phyloP scores from a whole-genome alignment of 345 rosid species.

The Anastatica hierochuntica region DNA sequence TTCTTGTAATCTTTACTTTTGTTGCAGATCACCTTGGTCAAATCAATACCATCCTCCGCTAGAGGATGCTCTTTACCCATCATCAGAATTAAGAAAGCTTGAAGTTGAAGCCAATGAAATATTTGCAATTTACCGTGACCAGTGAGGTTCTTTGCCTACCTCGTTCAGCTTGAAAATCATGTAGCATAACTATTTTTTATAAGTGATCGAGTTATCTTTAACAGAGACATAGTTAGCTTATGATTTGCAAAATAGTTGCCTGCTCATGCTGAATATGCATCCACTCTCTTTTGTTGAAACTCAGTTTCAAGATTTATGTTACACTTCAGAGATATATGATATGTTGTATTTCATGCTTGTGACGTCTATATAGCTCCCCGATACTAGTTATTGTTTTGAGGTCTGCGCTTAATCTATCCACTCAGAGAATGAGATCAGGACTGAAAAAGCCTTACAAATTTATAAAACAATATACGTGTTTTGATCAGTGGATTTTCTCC shows the following conservation, averaged over 20 bases:
- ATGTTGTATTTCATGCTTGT: too few relatives aligned
- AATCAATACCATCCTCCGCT: constrained; percentile 67
- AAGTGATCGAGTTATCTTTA: neutral
- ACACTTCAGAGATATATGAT: too few relatives aligned
- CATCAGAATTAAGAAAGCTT: constrained; percentile 68
- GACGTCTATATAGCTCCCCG: too few relatives aligned
- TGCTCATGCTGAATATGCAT: neutral
- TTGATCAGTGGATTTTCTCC: constrained; percentile 27
- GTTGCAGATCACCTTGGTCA: constrained; percentile 87
- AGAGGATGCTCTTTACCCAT: constrained; percentile 77
- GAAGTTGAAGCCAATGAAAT: constrained; percentile 89
- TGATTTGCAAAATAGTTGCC: neutral
- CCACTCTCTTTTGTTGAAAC: neutral
- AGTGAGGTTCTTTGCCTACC: constrained; percentile 96
- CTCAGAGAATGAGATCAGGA: too few relatives aligned
- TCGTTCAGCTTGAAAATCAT: constrained; percentile 28
- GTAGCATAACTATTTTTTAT: neutral
- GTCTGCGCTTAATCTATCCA: too few relatives aligned
- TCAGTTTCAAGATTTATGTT: too few relatives aligned
- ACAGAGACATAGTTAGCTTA: neutral
- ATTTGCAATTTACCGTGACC: constrained; percentile 90
- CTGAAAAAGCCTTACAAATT: neutral
- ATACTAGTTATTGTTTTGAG: too few relatives aligned
- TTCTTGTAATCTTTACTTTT: neutral
- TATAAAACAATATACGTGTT: constrained; percentile 1